A percentile compares a stretch with the other conserved stretches of the same genome.
Evolutionary conservation across 768 basidiomycete species (phyloP).

Genomic region (Russula vinacea): DNA sequence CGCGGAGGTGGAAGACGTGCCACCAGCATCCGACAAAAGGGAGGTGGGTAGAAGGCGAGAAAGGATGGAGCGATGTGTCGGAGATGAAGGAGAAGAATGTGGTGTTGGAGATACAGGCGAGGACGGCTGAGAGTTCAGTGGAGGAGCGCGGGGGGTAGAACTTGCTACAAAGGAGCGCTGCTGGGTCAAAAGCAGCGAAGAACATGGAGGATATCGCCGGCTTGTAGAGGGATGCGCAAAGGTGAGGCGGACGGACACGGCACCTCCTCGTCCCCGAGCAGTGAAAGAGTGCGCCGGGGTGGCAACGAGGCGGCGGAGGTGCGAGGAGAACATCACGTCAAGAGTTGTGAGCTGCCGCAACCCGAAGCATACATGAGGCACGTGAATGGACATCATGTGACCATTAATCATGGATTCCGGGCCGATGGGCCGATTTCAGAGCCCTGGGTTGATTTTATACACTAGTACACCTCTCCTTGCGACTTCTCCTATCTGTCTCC

Average conservation of each 20-base stretch:
- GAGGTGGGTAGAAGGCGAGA: conserved; percentile 23
- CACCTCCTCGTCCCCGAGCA: neutral
- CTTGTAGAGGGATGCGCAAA: conserved; percentile 6
- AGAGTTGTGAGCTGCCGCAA: neutral
- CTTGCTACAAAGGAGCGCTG: conserved; percentile 4
- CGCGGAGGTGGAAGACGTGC: conserved; percentile 49
- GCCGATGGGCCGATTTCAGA: too few relatives aligned
- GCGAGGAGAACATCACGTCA: neutral
- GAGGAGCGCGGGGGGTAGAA: neutral
- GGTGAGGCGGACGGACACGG: neutral
- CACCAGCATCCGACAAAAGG: conserved; percentile 4
- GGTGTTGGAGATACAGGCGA: neutral
- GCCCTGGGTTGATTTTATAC: too few relatives aligned
- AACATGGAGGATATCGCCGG: neutral
- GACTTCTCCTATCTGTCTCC: too few relatives aligned
- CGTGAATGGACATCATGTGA: neutral
- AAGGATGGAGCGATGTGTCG: conserved; percentile 14
- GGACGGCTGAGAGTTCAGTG: neutral
- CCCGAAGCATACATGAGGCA: neutral
- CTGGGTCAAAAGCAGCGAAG: neutral
- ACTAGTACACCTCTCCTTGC: too few relatives aligned
- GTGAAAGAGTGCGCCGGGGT: neutral
- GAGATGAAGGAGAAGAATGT: neutral
- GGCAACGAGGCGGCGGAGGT: neutral
- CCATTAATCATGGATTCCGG: too few relatives aligned